Conservation (phyloP, 2,329 filamentous ascomycete genomes). For the Seiridium unicorne region DNA sequence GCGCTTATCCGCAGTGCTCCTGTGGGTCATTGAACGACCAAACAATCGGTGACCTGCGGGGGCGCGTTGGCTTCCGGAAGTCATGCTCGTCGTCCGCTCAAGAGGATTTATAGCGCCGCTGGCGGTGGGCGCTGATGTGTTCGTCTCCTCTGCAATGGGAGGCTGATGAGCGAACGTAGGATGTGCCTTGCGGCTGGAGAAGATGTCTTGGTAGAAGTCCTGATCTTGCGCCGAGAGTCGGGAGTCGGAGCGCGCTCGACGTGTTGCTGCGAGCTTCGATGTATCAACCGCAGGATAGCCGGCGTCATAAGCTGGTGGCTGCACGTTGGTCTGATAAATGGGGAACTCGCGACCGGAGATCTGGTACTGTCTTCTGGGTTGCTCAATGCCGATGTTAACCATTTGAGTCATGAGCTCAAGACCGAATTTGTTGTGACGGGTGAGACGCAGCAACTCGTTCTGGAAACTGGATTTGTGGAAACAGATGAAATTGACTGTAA, state of each 20-base stretch:
- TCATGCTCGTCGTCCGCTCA: constrained; percentile 3
- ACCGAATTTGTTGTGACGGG: constrained; percentile 91
- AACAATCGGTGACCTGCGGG: background rate
- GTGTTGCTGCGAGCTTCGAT: constrained; percentile 21
- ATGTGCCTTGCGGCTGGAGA: constrained; percentile 35
- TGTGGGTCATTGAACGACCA: background rate
- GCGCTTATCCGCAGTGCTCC: background rate
- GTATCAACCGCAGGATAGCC: constrained; percentile 18
- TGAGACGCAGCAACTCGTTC: constrained; percentile 86
- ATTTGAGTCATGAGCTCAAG: constrained; percentile 87
- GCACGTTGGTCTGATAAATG: constrained; percentile 48
- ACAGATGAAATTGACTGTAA: constrained; percentile 89
- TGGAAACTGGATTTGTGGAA: constrained; percentile 98
- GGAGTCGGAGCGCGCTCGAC: constrained; percentile 23
- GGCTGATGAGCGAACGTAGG: constrained; percentile 18
- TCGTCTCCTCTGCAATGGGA: constrained; percentile 16
- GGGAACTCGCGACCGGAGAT: constrained; percentile 67
- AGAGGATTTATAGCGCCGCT: constrained; percentile 24
- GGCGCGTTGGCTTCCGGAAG: background rate
- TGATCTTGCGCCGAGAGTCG: constrained; percentile 16
- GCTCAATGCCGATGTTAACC: constrained; percentile 80
- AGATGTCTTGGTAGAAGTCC: constrained; percentile 46
- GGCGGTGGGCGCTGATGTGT: constrained; percentile 20
- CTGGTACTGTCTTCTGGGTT: constrained; percentile 71
- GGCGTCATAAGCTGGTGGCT: constrained; percentile 25